Evolutionary conservation across 345 rosid genomes (phyloP), one percentile per base, ranked within the genome.

Genomic region (Moringa oleifera): DNA sequence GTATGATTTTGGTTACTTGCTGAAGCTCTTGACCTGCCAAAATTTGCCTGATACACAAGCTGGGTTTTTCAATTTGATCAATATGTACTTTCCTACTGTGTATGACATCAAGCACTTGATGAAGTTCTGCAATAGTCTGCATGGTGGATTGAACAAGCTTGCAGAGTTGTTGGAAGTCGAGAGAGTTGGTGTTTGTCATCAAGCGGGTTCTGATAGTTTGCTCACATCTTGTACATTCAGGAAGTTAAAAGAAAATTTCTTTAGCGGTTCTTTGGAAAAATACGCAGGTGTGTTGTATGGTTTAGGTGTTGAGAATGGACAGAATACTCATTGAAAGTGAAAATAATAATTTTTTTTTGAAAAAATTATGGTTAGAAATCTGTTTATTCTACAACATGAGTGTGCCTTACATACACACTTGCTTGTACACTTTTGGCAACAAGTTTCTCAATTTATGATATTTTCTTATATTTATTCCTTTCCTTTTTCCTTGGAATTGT

Each of bases 161-260:
- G 98, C 98, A 0, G 95, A 91, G 77, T 55, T 91, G 74, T 71
- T 91, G 56, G 95, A 83, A 17, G 96, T 91, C 3, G 91, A 89
- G 78, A 82, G 98, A 70, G 83, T 89, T 24, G 98, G 95, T 56
- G 70, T 83, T 4, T 85, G 90, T 74, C 98, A 91, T 63, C 95
- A 87, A 72, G 98, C 98, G 0, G 98, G 96, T 56, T 91, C 98
- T 0, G 98, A 91, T 78, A 91, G 98, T 79, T 81, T 91, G 77
- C 85, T 91, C 62, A 89, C 98, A 2, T 77, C 92, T 58, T 81
- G 84, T 77, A 77, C 95, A 64, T 92, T 89, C 88, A 78, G 79
- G 78, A 92, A 92, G 78, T 71, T 89, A 63, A 92, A 87, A 73
- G 91, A 89, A 68, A 81, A 75, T 67, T 87, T 85, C 89, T 89